These are phyloP conservation scores for Madurella mycetomatis DNA, from an alignment of 2,329 filamentous ascomycete genomes.

Conservation along the genomic window DNA sequence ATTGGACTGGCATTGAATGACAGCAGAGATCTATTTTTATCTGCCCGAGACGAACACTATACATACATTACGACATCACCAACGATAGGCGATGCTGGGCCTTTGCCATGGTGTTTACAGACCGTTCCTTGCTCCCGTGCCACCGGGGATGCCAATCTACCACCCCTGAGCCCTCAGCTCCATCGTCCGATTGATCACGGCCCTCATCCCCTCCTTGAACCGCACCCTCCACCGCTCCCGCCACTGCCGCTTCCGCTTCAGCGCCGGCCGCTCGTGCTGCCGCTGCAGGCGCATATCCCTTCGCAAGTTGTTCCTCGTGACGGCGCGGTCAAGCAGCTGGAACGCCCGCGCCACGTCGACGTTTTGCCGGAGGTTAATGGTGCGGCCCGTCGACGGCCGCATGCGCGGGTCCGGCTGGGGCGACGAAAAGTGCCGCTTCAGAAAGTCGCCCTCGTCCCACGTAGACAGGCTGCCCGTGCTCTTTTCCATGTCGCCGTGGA, in stretches of 20 bases:
- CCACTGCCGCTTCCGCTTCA: conserved; percentile 72
- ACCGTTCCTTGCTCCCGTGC: too few relatives aligned
- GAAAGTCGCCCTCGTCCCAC: conserved; percentile 9
- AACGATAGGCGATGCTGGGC: too few relatives aligned
- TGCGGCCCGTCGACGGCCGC: conserved; percentile 42
- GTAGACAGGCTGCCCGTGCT: not conserved
- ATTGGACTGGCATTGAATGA: too few relatives aligned
- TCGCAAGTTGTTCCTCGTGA: conserved; percentile 53
- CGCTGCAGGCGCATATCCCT: conserved; percentile 54
- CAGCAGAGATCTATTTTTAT: too few relatives aligned
- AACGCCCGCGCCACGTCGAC: conserved; percentile 46
- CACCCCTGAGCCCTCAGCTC: conserved; percentile 75
- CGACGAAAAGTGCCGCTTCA: conserved; percentile 23
- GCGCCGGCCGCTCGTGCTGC: conserved; percentile 69
- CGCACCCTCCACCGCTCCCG: conserved; percentile 64
- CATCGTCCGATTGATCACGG: conserved; percentile 59
- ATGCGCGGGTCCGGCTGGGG: conserved; percentile 33
- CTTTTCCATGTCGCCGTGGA: conserved; percentile 8
- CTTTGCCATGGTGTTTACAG: too few relatives aligned
- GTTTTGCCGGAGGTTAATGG: conserved; percentile 38
- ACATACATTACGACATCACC: too few relatives aligned
- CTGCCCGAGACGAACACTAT: too few relatives aligned
- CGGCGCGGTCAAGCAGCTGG: conserved; percentile 36
- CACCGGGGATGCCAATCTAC: conserved; percentile 39
- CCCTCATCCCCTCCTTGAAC: conserved; percentile 66